Conservation (phyloP, 257 asterid genomes). For the Gentiana dahurica region DNA sequence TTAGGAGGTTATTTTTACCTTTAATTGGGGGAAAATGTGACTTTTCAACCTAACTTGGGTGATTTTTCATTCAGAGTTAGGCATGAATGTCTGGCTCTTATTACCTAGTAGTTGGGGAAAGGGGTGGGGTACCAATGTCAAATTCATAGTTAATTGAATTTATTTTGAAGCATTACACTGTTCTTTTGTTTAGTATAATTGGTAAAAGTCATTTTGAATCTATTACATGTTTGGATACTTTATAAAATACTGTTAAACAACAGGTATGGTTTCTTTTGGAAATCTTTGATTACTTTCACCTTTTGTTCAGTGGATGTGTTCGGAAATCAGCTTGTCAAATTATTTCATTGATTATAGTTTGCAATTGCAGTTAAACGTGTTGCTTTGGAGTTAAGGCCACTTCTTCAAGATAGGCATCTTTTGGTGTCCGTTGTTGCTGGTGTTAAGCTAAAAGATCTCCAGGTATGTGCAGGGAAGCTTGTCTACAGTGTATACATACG, state of each 20-base stretch:
- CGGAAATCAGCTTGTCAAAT: neutral
- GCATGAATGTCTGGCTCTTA: too few relatives aligned
- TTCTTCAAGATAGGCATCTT: constrained; percentile 65
- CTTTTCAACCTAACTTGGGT: too few relatives aligned
- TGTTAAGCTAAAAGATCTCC: constrained; percentile 72
- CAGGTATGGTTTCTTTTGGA: neutral
- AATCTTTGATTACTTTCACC: too few relatives aligned
- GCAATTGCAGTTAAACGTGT: constrained; percentile 56
- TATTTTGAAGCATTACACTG: too few relatives aligned
- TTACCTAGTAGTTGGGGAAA: too few relatives aligned
- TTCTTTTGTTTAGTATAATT: neutral
- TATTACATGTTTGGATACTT: neutral
- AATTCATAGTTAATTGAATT: too few relatives aligned
- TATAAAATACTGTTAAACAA: neutral
- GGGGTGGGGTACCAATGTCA: too few relatives aligned
- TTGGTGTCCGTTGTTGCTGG: constrained; percentile 97
- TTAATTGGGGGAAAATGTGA: too few relatives aligned
- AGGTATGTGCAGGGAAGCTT: constrained; percentile 38
- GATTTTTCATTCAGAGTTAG: too few relatives aligned
- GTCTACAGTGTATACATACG: too few relatives aligned
- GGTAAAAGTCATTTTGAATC: neutral
- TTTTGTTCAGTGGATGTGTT: neutral
- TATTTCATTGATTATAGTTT: constrained; percentile 1
- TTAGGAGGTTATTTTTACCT: too few relatives aligned
- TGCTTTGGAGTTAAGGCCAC: constrained; percentile 49